Percentiles rank a stretch among this genome's conserved stretches.
Evolutionary conservation across 139 green algal genomes (phyloP).

Genomic region (Micractinium conductrix): DNA sequence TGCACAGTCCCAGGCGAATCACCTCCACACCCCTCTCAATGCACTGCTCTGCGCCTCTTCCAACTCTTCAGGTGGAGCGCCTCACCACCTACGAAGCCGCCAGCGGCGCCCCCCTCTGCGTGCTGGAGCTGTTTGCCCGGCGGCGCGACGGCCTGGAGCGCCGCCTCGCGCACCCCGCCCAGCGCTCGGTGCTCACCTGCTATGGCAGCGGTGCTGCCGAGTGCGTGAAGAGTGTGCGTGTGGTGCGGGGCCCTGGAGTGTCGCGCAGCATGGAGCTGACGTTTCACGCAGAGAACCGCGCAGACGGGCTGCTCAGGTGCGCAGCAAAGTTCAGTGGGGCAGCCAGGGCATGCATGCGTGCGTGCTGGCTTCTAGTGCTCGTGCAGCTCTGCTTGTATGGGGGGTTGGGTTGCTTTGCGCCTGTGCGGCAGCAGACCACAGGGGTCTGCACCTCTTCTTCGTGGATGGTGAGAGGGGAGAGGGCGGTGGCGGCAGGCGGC

Average conservation of each 20-base stretch:
- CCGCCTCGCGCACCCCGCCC: slow-evolving; percentile 45
- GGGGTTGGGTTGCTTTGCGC: no score
- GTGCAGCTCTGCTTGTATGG: no score
- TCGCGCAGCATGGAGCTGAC: neutral
- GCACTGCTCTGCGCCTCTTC: neutral
- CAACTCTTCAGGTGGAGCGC: slow-evolving; percentile 9
- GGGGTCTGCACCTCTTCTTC: no score
- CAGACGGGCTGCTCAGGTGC: slow-evolving; percentile 69
- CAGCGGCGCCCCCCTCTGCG: neutral
- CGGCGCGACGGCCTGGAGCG: slow-evolving; percentile 73
- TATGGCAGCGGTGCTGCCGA: slow-evolving; percentile 43
- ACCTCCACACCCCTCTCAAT: no score
- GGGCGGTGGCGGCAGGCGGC: no score
- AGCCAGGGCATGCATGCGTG: neutral
- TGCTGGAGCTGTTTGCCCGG: slow-evolving; percentile 63
- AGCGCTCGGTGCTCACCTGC: slow-evolving; percentile 62
- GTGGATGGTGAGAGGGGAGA: no score
- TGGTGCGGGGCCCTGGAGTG: neutral
- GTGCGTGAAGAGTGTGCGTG: neutral
- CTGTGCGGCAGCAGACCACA: no score
- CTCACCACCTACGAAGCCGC: slow-evolving; percentile 46
- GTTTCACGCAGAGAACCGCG: slow-evolving; percentile 45
- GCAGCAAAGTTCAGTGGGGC: neutral
- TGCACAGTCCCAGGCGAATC: no score
- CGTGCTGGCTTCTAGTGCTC: neutral